phyloP scores from a whole-genome alignment of 2,329 filamentous ascomycete species.

The Fusarium xylarioides region DNA sequence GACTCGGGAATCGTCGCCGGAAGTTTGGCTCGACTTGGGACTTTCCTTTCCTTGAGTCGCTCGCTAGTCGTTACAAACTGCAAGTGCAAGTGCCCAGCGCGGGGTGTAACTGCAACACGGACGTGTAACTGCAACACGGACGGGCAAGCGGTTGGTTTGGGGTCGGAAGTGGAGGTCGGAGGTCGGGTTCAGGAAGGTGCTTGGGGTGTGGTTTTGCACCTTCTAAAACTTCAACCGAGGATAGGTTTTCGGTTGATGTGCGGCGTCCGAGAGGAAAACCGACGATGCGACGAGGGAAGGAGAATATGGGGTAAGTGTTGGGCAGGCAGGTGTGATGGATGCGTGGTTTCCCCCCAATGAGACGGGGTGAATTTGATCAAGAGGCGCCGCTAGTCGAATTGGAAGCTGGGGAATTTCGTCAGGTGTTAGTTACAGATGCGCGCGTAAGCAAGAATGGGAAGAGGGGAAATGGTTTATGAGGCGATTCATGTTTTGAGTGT shows the following conservation, averaged over 20 bases:
- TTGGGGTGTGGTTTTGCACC: slow-evolving; percentile 12
- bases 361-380: slow-evolving; percentile 42
- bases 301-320: slow-evolving; percentile 31
- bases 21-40: slow-evolving; percentile 17
- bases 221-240: slow-evolving; percentile 36
- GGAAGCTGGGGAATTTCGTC: slow-evolving; percentile 36
- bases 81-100: slow-evolving; percentile 23
- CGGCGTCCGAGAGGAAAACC: slow-evolving; percentile 42
- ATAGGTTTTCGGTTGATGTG: slow-evolving; percentile 38
- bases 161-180: slow-evolving; percentile 26
- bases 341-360: slow-evolving; percentile 38
- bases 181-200: slow-evolving; percentile 23
- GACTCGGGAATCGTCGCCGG: slow-evolving; percentile 38
- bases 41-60: not conserved
- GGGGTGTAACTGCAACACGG: slow-evolving; percentile 15
- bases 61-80: not conserved
- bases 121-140: slow-evolving; percentile 20
- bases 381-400: slow-evolving; percentile 34
- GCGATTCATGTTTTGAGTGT: slow-evolving; percentile 20
- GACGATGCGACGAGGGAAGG: slow-evolving; percentile 36
- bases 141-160: slow-evolving; percentile 26
- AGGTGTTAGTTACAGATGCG: slow-evolving; percentile 23
- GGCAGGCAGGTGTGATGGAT: not conserved
- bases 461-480: slow-evolving; percentile 23
- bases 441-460: slow-evolving; percentile 9